Evolutionary conservation across 2,329 filamentous ascomycete species (phyloP), one percentile per base, ranked within the genome.

Genomic region (Fusarium sp.): DNA sequence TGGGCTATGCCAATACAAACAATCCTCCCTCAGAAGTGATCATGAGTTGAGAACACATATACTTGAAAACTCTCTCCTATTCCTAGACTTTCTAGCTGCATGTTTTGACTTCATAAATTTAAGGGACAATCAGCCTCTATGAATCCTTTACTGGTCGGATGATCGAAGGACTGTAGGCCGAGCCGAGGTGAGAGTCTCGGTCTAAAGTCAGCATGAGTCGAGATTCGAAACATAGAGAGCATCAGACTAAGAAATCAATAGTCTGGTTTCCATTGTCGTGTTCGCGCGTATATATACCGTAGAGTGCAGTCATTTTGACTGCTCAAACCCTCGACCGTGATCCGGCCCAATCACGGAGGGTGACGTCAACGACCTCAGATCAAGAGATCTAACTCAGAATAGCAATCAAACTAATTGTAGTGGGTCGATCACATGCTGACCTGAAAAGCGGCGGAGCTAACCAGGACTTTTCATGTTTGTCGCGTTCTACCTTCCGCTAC

Each of bases 171-270:
- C 16, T 11, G 34, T n/a, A n/a, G 11, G 18, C 18, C 34, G 34
- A 37, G 18, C 34, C 34, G 34, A 37, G 34, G 34, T 7, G 6
- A 37, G 18, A 37, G 34, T 12, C 34, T n/a, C 18, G 34, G 34
- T 6, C 18, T 12, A 3, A n/a, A 12, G 5, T 7, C 6, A n/a
- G 1, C 18, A 37, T 37, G 10, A 11, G 18, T 12, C 34, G 12
- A 37, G 3, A n/a, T n/a, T n/a, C 6, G 10, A n/a, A 12, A 4
- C 18, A n/a, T 12, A 4, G 10, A n/a, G 3, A n/a, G 10, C 6
- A 37, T 6, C 34, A n/a, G 10, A n/a, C 34, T 37, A 37, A 4
- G 0, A n/a, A 37, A 12, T 12, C 34, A n/a, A 37, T 37, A 37
- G 34, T 37, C 10, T 37, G 2, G 0, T 37, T 11, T 7, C 6